Evolutionary conservation across 495 filamentous ascomycete species (phyloP).

Genomic region (Pseudoneurospora amorphoporcata): DNA sequence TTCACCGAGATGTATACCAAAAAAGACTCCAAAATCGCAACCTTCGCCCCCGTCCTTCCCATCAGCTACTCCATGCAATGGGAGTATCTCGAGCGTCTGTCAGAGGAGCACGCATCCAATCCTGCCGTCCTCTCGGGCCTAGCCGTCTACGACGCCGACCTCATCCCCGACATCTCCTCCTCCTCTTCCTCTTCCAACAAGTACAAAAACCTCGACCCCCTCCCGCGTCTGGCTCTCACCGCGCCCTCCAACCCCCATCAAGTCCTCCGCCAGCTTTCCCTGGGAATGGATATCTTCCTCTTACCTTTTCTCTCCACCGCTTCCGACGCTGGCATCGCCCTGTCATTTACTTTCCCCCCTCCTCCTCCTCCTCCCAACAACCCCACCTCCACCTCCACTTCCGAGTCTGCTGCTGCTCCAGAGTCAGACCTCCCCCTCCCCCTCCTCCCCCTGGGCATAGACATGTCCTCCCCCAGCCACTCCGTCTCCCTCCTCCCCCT

Average conservation of each 20-base stretch:
- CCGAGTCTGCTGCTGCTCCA: too few species aligned
- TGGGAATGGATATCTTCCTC: slow-evolving; percentile 73
- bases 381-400: background rate
- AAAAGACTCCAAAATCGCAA: slow-evolving; percentile 23
- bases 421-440: slow-evolving; percentile 36
- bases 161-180: slow-evolving; percentile 54
- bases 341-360: slow-evolving; percentile 69
- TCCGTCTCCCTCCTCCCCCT: slow-evolving; percentile 51
- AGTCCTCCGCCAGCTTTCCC: slow-evolving; percentile 57
- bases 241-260: slow-evolving; percentile 59
- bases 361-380: slow-evolving; percentile 10
- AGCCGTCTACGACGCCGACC: slow-evolving; percentile 65
- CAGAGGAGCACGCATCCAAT: slow-evolving; percentile 30
- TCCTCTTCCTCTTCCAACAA: slow-evolving; percentile 25
- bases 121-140: slow-evolving; percentile 56
- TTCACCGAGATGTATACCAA: slow-evolving; percentile 48
- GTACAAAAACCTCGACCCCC: slow-evolving; percentile 34
- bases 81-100: slow-evolving; percentile 62
- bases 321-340: slow-evolving; percentile 79
- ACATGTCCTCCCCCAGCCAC: slow-evolving; percentile 58
- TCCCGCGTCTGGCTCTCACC: slow-evolving; percentile 67
- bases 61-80: slow-evolving; percentile 62
- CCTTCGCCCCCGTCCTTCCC: slow-evolving; percentile 78
- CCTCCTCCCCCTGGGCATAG: slow-evolving; percentile 51
- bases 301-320: slow-evolving; percentile 59